Base-by-base conservation (phyloP, 768 basidiomycete genomes). In the Pulveroboletus ravenelii region DNA sequence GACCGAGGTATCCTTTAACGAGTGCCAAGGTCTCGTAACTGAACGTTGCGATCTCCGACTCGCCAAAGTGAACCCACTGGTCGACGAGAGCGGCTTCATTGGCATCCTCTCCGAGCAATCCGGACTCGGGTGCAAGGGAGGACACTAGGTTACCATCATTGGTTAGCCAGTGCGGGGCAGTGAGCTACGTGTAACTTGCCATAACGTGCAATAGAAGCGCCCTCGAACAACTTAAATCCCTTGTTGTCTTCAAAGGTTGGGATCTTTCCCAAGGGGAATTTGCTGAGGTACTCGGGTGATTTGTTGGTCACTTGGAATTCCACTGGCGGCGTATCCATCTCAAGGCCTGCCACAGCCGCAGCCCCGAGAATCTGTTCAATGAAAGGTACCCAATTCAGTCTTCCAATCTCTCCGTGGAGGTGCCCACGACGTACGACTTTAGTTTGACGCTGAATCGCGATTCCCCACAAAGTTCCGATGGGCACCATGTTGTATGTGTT, bases 61-160 rank as follows among this genome's bases (percentile, higher is more conserved):
- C 65, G 9, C 52, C 60, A 41, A 66, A 66, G 29, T 66, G 65
- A 15, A 66, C 51, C 65, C 65, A 66, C 34, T 66, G 66, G 41
- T 66, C 66, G 1, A 68, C 54, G 25, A 66, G 62, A 3, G 62
- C 64, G 20, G 62, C 48, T 39, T 66, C 66, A 6, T 15, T 41
- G 13, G 35, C 44, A 9, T 54, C 41, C 27, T 60, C 62, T 30
- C 64, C 62, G n/a, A 66, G 58, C 37, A 66, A 52, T 29, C 56
- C 56, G 23, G 62, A 62, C 35, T 60, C 51, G 6, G 66, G 66
- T 20, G 54, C 62, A 15, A 64, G 51, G 17, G 64, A 62, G 17
- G 56, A 50, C 37, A 66, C 65, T 67, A 27, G 23, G 14, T 47
- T 20, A 10, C 23, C 15, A 3, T 37, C 39, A 12, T 42, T 27